Base-by-base conservation (phyloP, 768 basidiomycete genomes). In the Leccinum boreale region DNA sequence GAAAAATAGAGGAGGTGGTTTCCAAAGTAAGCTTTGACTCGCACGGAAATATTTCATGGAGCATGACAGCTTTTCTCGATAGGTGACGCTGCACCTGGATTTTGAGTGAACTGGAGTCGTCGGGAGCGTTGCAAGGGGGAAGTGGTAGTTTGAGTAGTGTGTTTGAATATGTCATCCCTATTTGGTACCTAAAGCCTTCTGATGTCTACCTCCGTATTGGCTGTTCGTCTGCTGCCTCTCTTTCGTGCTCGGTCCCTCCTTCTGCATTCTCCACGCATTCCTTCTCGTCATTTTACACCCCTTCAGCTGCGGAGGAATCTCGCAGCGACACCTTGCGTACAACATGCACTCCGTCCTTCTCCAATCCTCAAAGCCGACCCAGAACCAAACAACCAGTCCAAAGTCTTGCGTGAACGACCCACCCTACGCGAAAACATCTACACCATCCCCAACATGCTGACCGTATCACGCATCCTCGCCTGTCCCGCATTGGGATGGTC, bases 401-500 rank as follows among this genome's bases (percentile, higher is more conserved):
- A 57, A 19, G 48, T 57, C 28, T 12, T 58, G 31, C 56, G 42
- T 50, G 58, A 58, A 52, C 78, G 77, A 53, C 69, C 67, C 9
- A 67, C 71, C n/a, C 63, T 80, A 10, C 80, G 82, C 62, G 94
- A 96, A 72, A 92, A 96, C 68, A 92, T 94, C 58, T 98, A 97
- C 76, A 99, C 97, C 1, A 63, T 96, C 33, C 97, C 97, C 0
- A 99, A 99, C 69, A 67, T 92, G 6, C 78, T 99, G 44, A 98
- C 97, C 1, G 66, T 86, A 23, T 94, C 93, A 2, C 83, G 97
- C 47, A 95, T 99, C 64, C 64, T 85, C 15, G 85, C 96, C 0
- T 97, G 94, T 69, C 97, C 97, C 10, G 77, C 89, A 12, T 82
- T 99, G n/a, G 96, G 92, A 5, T 97, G 90, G 84, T 85, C 88